These are phyloP conservation scores for Cadophora gregata DNA, from an alignment of 2,329 filamentous ascomycete species.

Conservation along the genomic window DNA sequence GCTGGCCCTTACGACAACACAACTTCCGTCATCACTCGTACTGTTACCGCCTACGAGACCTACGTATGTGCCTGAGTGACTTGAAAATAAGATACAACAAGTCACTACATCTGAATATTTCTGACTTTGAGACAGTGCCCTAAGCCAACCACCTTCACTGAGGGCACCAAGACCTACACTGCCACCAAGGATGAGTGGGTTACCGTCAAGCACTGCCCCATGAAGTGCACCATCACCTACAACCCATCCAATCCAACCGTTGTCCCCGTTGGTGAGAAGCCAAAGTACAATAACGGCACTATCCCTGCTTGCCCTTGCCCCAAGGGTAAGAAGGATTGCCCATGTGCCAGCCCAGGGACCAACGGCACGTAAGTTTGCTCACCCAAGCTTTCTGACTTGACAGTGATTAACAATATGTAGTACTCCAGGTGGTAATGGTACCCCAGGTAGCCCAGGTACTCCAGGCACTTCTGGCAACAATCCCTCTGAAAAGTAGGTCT, in stretches of 20 bases:
- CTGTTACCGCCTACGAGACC: slow-evolving; percentile 30
- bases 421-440: neutral
- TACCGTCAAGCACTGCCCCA: slow-evolving; percentile 28
- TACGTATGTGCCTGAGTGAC: slow-evolving; percentile 14
- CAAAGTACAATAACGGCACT: slow-evolving; percentile 18
- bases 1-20: neutral
- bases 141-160: slow-evolving; percentile 22
- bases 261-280: slow-evolving; percentile 13
- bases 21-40: slow-evolving; percentile 19
- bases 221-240: slow-evolving; percentile 30
- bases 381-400: neutral
- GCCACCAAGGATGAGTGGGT: slow-evolving; percentile 26
- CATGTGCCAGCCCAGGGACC: neutral
- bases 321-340: neutral
- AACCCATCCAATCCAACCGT: slow-evolving; percentile 17
- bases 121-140: slow-evolving; percentile 16
- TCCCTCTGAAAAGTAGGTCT: slow-evolving; percentile 7
- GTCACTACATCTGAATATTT: neutral
- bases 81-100: neutral
- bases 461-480: slow-evolving; percentile 6
- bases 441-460: neutral
- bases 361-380: slow-evolving; percentile 2
- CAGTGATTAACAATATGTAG: neutral
- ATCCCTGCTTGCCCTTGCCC: neutral
- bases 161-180: slow-evolving; percentile 24